A percentile compares a stretch with the other conserved stretches of the same genome.
These are phyloP conservation scores for Lecanicillium sp. DNA, from an alignment of 2,329 filamentous ascomycete species.

Conservation along the genomic window DNA sequence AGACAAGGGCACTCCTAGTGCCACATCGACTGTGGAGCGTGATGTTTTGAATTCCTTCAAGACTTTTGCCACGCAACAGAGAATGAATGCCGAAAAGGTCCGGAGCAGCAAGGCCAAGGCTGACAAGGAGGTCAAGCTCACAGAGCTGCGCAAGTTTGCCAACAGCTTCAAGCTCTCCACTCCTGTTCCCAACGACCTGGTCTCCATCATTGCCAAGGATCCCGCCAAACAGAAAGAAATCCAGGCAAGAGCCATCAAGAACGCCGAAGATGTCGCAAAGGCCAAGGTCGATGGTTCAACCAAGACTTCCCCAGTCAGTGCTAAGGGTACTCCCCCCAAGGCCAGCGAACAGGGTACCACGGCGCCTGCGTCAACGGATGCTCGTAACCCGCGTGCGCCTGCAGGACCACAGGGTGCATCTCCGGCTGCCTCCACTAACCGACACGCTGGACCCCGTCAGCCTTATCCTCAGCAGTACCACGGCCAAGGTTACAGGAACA, in stretches of 20 bases:
- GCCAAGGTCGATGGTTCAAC: conserved; percentile 41
- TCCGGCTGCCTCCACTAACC: conserved; percentile 26
- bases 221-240: conserved; percentile 92
- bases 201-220: conserved; percentile 94
- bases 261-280: conserved; percentile 59
- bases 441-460: conserved; percentile 44
- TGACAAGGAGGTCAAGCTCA: conserved; percentile 89
- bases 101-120: conserved; percentile 54
- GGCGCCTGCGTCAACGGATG: conserved; percentile 20
- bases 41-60: conserved; percentile 60
- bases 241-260: conserved; percentile 76
- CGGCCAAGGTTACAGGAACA: conserved; percentile 41
- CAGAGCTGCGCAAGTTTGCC: conserved; percentile 92
- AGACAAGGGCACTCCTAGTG: conserved; percentile 41
- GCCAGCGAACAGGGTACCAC: conserved; percentile 37
- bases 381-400: conserved; percentile 28
- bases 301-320: conserved; percentile 17
- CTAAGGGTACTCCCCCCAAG: conserved; percentile 37
- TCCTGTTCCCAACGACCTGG: conserved; percentile 83
- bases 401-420: conserved; percentile 28
- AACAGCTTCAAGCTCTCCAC: conserved; percentile 90
- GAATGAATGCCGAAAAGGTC: conserved; percentile 49
- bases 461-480: conserved; percentile 43
- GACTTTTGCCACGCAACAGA: conserved; percentile 53
- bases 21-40: conserved; percentile 54